Evolutionary conservation across 2,329 filamentous ascomycete species (phyloP).

Genomic region (Biscogniauxia sp.): DNA sequence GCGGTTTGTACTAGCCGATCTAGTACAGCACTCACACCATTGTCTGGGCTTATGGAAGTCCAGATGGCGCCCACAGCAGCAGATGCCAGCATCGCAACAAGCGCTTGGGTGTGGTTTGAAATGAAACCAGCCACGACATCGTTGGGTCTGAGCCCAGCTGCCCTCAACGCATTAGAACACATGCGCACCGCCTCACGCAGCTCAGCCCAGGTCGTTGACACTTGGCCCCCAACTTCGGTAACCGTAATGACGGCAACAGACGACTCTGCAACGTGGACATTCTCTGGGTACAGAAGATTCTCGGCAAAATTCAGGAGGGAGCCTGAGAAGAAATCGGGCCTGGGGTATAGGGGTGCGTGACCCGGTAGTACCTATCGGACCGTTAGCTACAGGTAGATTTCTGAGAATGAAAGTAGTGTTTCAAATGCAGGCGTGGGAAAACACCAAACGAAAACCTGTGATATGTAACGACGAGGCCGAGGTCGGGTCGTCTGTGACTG

Average conservation of each 20-base stretch:
- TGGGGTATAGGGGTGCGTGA: conserved; percentile 74
- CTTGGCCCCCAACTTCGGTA: conserved; percentile 68
- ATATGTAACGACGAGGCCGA: background rate
- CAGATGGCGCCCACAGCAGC: conserved; percentile 83
- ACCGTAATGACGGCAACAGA: conserved; percentile 73
- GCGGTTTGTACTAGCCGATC: conserved; percentile 84
- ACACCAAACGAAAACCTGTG: background rate
- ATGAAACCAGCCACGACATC: conserved; percentile 72
- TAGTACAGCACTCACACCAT: conserved; percentile 84
- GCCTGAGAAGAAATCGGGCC: conserved; percentile 80
- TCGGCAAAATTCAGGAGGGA: conserved; percentile 88
- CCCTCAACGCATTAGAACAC: conserved; percentile 69
- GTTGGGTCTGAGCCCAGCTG: conserved; percentile 55
- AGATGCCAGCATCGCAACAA: conserved; percentile 84
- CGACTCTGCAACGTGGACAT: conserved; percentile 53
- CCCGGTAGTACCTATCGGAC: conserved; percentile 62
- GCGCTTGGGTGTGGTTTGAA: conserved; percentile 82
- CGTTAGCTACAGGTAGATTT: conserved; percentile 5
- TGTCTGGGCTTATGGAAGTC: conserved; percentile 92
- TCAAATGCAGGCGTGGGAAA: background rate
- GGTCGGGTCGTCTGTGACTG: background rate
- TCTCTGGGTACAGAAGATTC: conserved; percentile 80
- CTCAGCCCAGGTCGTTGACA: conserved; percentile 68
- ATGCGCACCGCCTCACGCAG: conserved; percentile 74
- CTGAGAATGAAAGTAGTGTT: background rate